A percentile compares a stretch with the other conserved stretches of the same genome.
Conservation (phyloP, 2,329 filamentous ascomycete species). For the Neonectria faginata region DNA sequence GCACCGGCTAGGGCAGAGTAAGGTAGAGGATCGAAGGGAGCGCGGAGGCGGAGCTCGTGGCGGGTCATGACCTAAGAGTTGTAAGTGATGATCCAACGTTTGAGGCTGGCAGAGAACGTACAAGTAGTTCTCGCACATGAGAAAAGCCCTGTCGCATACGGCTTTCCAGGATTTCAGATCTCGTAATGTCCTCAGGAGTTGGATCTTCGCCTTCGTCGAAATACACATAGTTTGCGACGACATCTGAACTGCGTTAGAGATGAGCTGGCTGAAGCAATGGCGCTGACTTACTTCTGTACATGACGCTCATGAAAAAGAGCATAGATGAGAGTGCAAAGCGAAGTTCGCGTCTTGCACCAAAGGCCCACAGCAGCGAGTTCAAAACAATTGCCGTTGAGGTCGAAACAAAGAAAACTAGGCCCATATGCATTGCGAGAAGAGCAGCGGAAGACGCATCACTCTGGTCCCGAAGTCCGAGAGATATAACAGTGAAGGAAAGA, state of each 20-base stretch:
- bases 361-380: slow-evolving; percentile 72
- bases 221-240: slow-evolving; percentile 69
- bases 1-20: slow-evolving; percentile 67
- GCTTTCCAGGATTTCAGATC: slow-evolving; percentile 69
- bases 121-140: slow-evolving; percentile 66
- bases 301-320: slow-evolving; percentile 68
- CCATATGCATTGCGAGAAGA: slow-evolving; percentile 59
- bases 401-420: slow-evolving; percentile 64
- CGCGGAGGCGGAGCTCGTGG: slow-evolving; percentile 69
- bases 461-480: slow-evolving; percentile 55
- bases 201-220: slow-evolving; percentile 66
- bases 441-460: slow-evolving; percentile 50
- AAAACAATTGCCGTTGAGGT: slow-evolving; percentile 65
- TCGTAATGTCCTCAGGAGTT: slow-evolving; percentile 61
- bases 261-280: not conserved
- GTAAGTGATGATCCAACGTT: slow-evolving; percentile 1
- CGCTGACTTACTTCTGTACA: slow-evolving; percentile 61
- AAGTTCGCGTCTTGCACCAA: slow-evolving; percentile 69
- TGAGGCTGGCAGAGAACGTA: slow-evolving; percentile 36
- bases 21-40: slow-evolving; percentile 66
- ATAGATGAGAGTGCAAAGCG: slow-evolving; percentile 66
- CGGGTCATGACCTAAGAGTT: slow-evolving; percentile 60
- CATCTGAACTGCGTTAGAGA: slow-evolving; percentile 48
- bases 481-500: slow-evolving; percentile 67
- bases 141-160: slow-evolving; percentile 71